Conservation (phyloP, 139 green algal genomes). For the Asterochloris erici region DNA sequence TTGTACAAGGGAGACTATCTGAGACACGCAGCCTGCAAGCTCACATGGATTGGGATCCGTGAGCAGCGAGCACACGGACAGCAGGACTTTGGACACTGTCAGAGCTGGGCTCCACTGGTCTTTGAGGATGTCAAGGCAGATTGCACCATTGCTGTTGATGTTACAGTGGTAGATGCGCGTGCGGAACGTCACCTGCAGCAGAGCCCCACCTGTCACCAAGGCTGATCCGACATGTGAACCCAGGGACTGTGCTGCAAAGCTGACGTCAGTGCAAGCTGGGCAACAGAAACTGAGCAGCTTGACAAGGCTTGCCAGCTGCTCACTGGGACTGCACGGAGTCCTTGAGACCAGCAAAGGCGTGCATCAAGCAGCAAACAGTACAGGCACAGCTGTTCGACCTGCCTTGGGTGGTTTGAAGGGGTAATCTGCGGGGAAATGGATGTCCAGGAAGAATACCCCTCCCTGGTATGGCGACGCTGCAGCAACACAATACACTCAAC, state of each 20-base stretch:
- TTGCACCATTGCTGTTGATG: constrained; percentile 81
- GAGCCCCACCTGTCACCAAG: neutral
- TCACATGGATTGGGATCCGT: constrained; percentile 89
- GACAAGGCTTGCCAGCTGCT: neutral
- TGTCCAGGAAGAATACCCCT: constrained; percentile 95
- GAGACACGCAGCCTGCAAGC: neutral
- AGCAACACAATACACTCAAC: neutral
- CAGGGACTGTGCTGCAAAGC: too few species aligned
- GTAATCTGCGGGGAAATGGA: constrained; percentile 93
- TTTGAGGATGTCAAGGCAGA: constrained; percentile 92
- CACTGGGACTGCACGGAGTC: neutral
- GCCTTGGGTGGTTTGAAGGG: constrained; percentile 95
- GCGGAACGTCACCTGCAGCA: constrained; percentile 64
- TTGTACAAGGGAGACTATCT: neutral
- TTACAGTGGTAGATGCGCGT: constrained; percentile 97
- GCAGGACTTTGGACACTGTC: constrained; percentile 83
- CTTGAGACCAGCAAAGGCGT: neutral
- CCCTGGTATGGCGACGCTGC: constrained; percentile 84
- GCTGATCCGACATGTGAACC: too few species aligned
- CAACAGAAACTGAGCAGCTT: neutral
- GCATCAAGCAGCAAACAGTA: neutral
- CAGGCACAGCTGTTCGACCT: neutral
- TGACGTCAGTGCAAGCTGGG: too few species aligned
- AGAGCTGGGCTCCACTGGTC: constrained; percentile 91
- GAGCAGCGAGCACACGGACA: constrained; percentile 91